Base-by-base conservation (phyloP, 2,329 filamentous ascomycete genomes). In the Epichloe sp. region DNA sequence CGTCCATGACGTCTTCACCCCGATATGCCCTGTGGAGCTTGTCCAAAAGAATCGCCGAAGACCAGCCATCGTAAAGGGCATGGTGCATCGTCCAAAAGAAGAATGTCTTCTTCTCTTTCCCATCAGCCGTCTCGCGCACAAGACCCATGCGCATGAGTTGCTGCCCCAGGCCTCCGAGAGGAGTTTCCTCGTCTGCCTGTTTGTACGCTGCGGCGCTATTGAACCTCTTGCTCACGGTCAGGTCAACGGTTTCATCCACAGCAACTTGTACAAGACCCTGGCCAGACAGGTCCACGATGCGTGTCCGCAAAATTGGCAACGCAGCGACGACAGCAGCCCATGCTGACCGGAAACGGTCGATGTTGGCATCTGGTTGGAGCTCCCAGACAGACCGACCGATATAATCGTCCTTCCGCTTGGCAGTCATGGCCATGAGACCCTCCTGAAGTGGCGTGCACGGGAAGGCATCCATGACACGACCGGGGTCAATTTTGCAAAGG, bases 41-140 rank as follows among this genome's bases (percentile, higher is more conserved):
- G 23, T 23, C 23, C 23, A 23, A 23, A 23, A 23, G 23, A 23
- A 23, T 23, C 23, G 23, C 23, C 65, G 74, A 68, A 0, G 68
- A 72, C 73, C 73, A 76, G 17, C 74, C 74, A 49, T 78, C 75
- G 51, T 77, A 78, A 0, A 77, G 58, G 8, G 69, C 69, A 53
- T 78, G 75, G 31, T 61, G 59, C 4, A 57, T 51, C 8, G 53
- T 54, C 56, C 52, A 59, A n/a, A 58, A 23, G 31, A 59, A 51
- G 5, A 23, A 23, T 23, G 23, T 23, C 23, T 23, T 23, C 23
- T 23, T 23, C 23, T 23, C 23, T 23, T 23, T 23, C 23, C 23
- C 23, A 23, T 6, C 23, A 23, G 23, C 23, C 23, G 23, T 23
- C 23, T 23, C 23, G 23, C 23, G 23, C 23, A 5, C 35, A 49